A percentile compares a stretch with the other conserved stretches of the same genome.
These are phyloP conservation scores for Fusarium euwallaceae DNA, from an alignment of 2,329 filamentous ascomycete genomes.

Conservation along the genomic window DNA sequence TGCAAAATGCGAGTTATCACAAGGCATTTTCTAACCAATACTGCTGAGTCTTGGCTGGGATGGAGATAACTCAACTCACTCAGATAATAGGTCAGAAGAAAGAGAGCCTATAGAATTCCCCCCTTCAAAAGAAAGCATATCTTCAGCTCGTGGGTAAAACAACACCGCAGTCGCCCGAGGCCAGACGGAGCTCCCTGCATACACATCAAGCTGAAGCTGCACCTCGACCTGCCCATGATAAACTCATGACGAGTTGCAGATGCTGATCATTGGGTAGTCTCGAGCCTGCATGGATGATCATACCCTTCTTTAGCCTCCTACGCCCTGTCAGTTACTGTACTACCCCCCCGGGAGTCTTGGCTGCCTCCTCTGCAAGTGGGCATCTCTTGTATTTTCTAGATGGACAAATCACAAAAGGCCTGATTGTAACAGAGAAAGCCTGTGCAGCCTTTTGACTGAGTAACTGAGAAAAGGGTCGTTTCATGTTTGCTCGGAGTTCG, in stretches of 20 bases:
- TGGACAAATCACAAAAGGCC: not conserved
- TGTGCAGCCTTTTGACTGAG: too few species aligned
- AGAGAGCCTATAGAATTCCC: not conserved
- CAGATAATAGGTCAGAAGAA: not conserved
- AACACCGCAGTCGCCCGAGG: not conserved
- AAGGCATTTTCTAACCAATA: not conserved
- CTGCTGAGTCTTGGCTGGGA: not conserved
- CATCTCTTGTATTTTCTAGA: not conserved
- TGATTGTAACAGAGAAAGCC: not conserved
- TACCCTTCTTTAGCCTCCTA: not conserved
- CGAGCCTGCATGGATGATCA: conserved; percentile 6
- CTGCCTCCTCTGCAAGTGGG: not conserved
- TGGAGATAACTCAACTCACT: not conserved
- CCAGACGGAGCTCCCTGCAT: conserved; percentile 20
- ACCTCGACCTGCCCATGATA: not conserved
- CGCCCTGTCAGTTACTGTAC: conserved; percentile 26
- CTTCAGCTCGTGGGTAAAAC: not conserved
- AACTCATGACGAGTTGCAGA: not conserved
- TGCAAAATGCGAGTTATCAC: not conserved
- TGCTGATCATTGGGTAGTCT: not conserved
- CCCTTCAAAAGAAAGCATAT: not conserved
- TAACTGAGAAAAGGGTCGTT: not conserved
- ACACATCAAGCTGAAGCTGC: not conserved
- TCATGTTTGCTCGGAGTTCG: conserved; percentile 6
- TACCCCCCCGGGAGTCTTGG: not conserved